Percentiles rank a stretch among this genome's conserved stretches.
Evolutionary conservation across 352 stramenopile species (phyloP).

Genomic region (Pythium aquatile): DNA sequence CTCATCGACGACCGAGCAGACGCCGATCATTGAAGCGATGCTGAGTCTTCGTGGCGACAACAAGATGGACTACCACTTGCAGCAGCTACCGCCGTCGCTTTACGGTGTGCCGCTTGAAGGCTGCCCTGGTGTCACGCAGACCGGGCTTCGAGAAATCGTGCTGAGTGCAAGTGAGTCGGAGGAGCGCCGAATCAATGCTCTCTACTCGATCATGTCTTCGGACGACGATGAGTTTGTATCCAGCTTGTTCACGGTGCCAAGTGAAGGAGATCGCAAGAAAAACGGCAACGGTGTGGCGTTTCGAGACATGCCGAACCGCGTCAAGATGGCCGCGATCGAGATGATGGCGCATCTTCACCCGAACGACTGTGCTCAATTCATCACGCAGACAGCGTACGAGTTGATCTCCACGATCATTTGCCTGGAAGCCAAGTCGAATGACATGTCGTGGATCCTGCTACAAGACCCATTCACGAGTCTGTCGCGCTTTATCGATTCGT

Average conservation of each 20-base stretch:
- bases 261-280: conserved; percentile 68
- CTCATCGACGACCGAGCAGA: conserved; percentile 76
- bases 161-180: conserved; percentile 55
- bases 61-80: conserved; percentile 26
- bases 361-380: conserved; percentile 59
- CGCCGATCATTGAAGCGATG: conserved; percentile 77
- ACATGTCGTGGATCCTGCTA: conserved; percentile 77
- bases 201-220: conserved; percentile 63
- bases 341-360: conserved; percentile 63
- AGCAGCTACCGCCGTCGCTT: conserved; percentile 31
- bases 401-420: conserved; percentile 83
- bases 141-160: conserved; percentile 63
- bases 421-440: conserved; percentile 78
- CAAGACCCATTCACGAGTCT: conserved; percentile 77
- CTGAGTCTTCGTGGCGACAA: conserved; percentile 62
- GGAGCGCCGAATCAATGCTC: conserved; percentile 60
- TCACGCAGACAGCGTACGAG: conserved; percentile 70
- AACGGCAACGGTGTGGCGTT: conserved; percentile 54
- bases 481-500: conserved; percentile 59
- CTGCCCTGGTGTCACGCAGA: conserved; percentile 55
- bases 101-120: conserved; percentile 55
- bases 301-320: conserved; percentile 65
- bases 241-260: conserved; percentile 52
- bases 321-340: conserved; percentile 71
- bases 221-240: conserved; percentile 73